Base-by-base conservation (phyloP, 176 grass and related monocot species). In the Themeda triandra region DNA sequence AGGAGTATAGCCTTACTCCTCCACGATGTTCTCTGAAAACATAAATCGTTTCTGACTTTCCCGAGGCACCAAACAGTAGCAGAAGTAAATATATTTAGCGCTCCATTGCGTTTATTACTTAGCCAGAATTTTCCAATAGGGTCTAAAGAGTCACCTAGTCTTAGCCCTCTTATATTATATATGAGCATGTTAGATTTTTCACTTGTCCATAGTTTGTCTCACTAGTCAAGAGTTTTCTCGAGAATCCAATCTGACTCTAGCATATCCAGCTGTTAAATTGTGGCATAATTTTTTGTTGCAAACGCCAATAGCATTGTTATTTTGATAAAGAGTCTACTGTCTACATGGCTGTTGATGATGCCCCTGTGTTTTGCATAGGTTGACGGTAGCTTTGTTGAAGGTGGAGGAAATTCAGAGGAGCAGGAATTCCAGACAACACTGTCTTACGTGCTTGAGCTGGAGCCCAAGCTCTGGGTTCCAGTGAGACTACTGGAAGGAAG, bases 401-500 rank as follows among this genome's bases (percentile, higher is more conserved):
- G 56, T 25, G 11, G 15, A 14, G 18, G 67, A 60, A 69, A 29
- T 69, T 84, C 75, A 48, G 64, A 1, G 1, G 64, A 19, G 4
- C 58, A 83, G 17, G 81, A 86, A 81, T 87, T 89, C 49, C 82
- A 79, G 74, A 93, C 92, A 6, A 91, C 73, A 75, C 86, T 97
- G 46, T 86, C 82, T 5, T 97, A 97, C 45, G 21, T 58, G 24
- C 90, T 94, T n/a, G 95, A 97, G 79, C 82, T 97, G 75, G 90
- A 94, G 30, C 92, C 95, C 1, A 97, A 97, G 82, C 87, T 97
- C 63, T 92, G 92, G 92, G 86, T 97, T 66, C 95, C 95, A 4
- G 88, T 92, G 18, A 78, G 73, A 67, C 64, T 97, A 28, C 87
- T 97, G 49, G 95, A 97, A 91, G 84, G 92, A 46, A 97, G 91